Percentiles rank a stretch among this genome's conserved stretches.
Conservation (phyloP, 1,284 basidiomycete species). For the Phenoliferia sp. region DNA sequence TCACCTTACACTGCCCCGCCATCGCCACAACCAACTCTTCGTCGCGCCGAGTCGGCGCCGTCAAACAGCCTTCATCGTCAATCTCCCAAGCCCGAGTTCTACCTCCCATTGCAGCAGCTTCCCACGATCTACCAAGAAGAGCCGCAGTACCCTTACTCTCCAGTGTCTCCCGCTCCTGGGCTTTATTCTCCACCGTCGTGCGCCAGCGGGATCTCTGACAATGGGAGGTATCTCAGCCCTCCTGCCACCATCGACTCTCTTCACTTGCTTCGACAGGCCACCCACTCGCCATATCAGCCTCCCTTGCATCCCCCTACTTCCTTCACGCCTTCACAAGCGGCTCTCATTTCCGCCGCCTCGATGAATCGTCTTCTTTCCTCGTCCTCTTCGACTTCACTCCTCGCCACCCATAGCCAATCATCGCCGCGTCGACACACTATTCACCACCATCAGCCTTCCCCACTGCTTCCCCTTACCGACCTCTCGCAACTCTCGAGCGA, state of each 20-base stretch:
- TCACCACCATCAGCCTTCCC: background rate
- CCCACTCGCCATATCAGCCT: too few relatives aligned
- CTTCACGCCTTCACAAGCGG: constrained; percentile 4
- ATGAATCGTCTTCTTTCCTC: constrained; percentile 23
- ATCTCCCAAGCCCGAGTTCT: too few relatives aligned
- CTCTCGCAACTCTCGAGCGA: background rate
- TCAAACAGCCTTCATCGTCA: background rate
- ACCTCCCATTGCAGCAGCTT: constrained; percentile 4
- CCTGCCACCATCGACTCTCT: background rate
- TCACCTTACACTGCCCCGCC: background rate
- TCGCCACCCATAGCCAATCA: background rate
- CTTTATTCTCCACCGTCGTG: too few relatives aligned
- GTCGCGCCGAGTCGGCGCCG: background rate
- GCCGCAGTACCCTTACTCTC: too few relatives aligned
- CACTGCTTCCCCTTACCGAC: background rate
- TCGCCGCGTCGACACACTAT: background rate
- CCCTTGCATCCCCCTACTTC: background rate
- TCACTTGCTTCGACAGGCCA: too few relatives aligned
- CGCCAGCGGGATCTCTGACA: too few relatives aligned
- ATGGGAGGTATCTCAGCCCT: too few relatives aligned
- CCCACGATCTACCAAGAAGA: too few relatives aligned
- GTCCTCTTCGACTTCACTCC: background rate
- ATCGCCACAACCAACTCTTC: background rate
- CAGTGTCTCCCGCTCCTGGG: too few relatives aligned
- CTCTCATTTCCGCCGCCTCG: constrained; percentile 15